phyloP scores from a whole-genome alignment of 2,329 filamentous ascomycete genomes.

The Cercospora brassicicola region DNA sequence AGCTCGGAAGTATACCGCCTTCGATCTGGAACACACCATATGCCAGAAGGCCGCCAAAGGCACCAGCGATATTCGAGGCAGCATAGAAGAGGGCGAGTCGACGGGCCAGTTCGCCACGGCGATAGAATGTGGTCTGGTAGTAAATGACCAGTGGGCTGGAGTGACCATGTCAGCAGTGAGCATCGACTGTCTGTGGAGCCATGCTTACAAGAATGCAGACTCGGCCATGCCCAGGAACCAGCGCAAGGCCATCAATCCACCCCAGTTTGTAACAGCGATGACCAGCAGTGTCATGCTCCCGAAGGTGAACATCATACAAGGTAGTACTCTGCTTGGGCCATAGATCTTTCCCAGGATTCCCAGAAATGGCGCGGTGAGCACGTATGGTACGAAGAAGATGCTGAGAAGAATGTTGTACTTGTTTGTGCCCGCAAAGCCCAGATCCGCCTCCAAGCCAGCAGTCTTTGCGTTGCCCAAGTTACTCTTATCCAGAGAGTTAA shows the following conservation, averaged over 20 bases:
- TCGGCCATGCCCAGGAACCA: constrained; percentile 59
- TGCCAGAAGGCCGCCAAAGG: constrained; percentile 61
- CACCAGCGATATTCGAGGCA: constrained; percentile 70
- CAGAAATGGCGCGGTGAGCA: constrained; percentile 66
- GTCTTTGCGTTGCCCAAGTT: constrained; percentile 48
- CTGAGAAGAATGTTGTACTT: constrained; percentile 66
- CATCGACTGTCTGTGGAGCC: too few relatives aligned
- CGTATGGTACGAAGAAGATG: constrained; percentile 75
- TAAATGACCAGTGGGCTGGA: constrained; percentile 71
- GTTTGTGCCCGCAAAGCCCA: constrained; percentile 59
- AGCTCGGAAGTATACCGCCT: constrained; percentile 52
- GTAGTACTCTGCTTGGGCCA: constrained; percentile 62
- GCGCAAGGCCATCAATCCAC: constrained; percentile 64
- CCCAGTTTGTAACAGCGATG: constrained; percentile 59
- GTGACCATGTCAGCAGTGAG: constrained; percentile 27
- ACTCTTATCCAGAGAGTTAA: constrained; percentile 54
- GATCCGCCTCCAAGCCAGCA: constrained; percentile 50
- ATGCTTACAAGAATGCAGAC: constrained; percentile 6
- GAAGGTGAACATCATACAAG: constrained; percentile 61
- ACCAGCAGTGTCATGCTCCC: constrained; percentile 64
- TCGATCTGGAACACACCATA: constrained; percentile 63
- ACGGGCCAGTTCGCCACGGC: constrained; percentile 68
- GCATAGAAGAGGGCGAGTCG: constrained; percentile 74
- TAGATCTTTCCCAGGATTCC: constrained; percentile 68
- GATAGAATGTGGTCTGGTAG: constrained; percentile 64